Conservation (phyloP, 306 rosid genomes). For the Astragalus membranaceus region DNA sequence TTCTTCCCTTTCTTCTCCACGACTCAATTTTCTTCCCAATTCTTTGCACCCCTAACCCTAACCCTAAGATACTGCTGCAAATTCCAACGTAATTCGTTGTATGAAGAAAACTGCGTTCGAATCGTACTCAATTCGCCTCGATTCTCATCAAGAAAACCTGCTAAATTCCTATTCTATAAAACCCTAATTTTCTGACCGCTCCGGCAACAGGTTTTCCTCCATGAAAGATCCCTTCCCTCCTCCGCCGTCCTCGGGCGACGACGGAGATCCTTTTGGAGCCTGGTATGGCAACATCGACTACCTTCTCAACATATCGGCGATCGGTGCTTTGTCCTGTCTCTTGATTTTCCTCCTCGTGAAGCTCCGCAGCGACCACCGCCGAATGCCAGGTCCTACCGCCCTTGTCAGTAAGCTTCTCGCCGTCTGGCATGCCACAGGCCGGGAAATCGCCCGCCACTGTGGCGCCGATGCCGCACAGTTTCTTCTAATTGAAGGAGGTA, state of each 20-base stretch:
- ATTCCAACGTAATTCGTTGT: not conserved
- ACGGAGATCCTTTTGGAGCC: slow-evolving; percentile 24
- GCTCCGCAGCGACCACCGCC: slow-evolving; percentile 94
- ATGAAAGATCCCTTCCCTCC: slow-evolving; percentile 40
- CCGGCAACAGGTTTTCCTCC: not conserved
- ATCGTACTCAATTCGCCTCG: slow-evolving; percentile 5
- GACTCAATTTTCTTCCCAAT: not conserved
- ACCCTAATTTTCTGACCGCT: slow-evolving; percentile 28
- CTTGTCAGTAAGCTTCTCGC: slow-evolving; percentile 76
- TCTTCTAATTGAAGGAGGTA: slow-evolving; percentile 88
- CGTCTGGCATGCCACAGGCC: slow-evolving; percentile 84
- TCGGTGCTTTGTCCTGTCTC: slow-evolving; percentile 71
- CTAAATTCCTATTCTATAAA: slow-evolving; percentile 11
- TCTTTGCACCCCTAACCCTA: slow-evolving; percentile 20
- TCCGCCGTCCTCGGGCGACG: slow-evolving; percentile 47
- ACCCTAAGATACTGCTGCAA: not conserved
- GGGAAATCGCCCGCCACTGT: slow-evolving; percentile 81
- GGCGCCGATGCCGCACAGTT: slow-evolving; percentile 97
- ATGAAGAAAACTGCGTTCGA: slow-evolving; percentile 17
- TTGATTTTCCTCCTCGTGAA: slow-evolving; percentile 72
- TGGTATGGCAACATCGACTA: slow-evolving; percentile 96
- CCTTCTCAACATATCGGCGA: slow-evolving; percentile 81
- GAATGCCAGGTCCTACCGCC: slow-evolving; percentile 85
- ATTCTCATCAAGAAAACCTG: not conserved
- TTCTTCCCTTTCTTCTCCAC: not conserved